Evolutionary conservation across 2,329 filamentous ascomycete genomes (phyloP), one percentile per base, ranked within the genome.

Genomic region (Trichophaea hybrida): DNA sequence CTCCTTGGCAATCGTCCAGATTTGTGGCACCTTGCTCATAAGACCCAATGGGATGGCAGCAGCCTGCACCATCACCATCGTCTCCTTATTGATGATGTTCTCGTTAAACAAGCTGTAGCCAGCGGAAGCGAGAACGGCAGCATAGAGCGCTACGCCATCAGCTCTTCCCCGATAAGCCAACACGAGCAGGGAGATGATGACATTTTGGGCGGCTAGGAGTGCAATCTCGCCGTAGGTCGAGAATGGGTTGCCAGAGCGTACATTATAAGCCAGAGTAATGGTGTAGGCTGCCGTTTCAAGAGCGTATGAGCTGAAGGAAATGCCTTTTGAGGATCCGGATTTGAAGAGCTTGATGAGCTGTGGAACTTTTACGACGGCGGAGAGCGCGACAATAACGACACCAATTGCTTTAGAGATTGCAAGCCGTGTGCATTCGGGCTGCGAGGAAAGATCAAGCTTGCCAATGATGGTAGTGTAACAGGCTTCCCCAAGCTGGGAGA

Each of bases 161-260:
- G 77, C 75, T 66, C 81, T 80, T 7, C 86, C 85, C 61, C 81
- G 83, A 72, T 89, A 97, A 71, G 86, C 84, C 71, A 98, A 76
- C 46, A 98, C 89, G 68, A 97, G 74, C 54, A 89, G 81, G 4
- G 85, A 84, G 71, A 98, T 95, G 61, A 89, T 80, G 48, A 97
- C 81, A 73, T 98, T 95, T 76, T 98, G 93, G 61, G 84, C 83
- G 54, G 93, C 80, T 68, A 98, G 96, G 69, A 97, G 77, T 40
- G 86, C 89, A 33, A 88, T 91, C 79, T 98, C 93, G 72, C 93
- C 93, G 72, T 86, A 98, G 8, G 93, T 98, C 78, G 85, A 94
- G 75, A 98, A 96, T 2, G 93, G 91, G 68, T 95, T 96, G 31
- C 83, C 84, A 69, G 89, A 88, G 71, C 93, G 88, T 66, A 87